These are phyloP conservation scores for Aphanomyces invadans DNA, from an alignment of 352 stramenopile species.

Conservation along the genomic window DNA sequence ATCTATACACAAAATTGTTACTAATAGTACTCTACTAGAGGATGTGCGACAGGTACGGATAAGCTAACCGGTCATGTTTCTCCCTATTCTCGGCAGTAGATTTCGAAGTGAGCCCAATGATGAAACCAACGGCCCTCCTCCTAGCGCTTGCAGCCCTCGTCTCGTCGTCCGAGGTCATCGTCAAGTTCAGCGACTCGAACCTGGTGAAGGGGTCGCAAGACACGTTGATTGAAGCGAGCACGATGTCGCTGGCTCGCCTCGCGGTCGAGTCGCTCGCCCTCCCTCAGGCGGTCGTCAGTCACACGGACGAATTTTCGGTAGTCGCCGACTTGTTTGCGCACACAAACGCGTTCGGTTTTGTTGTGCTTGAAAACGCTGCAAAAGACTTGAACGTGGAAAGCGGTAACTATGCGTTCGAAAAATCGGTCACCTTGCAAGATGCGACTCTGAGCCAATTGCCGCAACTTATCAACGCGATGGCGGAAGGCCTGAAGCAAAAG, in stretches of 20 bases:
- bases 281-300: neutral
- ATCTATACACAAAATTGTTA: neutral
- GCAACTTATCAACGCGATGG: slow-evolving; percentile 14
- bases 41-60: neutral
- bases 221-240: neutral
- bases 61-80: neutral
- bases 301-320: neutral
- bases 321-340: slow-evolving; percentile 17
- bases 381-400: neutral
- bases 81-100: neutral
- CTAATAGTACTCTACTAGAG: neutral
- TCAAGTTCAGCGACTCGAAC: slow-evolving; percentile 17
- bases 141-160: slow-evolving; percentile 1
- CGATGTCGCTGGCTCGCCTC: slow-evolving; percentile 11
- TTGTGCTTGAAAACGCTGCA: slow-evolving; percentile 11
- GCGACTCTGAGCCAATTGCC: slow-evolving; percentile 6
- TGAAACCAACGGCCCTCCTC: slow-evolving; percentile 16
- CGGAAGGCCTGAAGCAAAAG: slow-evolving; percentile 16
- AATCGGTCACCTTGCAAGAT: slow-evolving; percentile 12
- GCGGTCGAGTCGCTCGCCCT: slow-evolving; percentile 17
- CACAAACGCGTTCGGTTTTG: slow-evolving; percentile 13
- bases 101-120: slow-evolving; percentile 8
- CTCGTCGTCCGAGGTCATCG: slow-evolving; percentile 8
- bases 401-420: slow-evolving; percentile 19
- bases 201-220: slow-evolving; percentile 16